Base-by-base conservation (phyloP, 306 rosid species). In the Glycyrrhiza uralensis region DNA sequence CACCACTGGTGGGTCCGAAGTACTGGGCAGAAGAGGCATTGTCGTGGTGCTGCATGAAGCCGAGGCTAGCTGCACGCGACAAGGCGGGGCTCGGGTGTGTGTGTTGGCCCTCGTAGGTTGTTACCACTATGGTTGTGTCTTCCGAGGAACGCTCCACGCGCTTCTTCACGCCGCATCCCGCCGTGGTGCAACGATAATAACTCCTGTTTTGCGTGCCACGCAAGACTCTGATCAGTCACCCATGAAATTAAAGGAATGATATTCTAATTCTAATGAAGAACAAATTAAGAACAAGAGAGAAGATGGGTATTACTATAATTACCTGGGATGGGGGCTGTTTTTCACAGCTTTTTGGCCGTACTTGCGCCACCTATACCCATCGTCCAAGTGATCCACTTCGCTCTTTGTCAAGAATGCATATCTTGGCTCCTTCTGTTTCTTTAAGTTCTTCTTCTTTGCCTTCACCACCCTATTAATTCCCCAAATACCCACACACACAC, bases 261-360 rank as follows among this genome's bases (percentile, higher is more conserved):
- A n/a, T n/a, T n/a, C n/a, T n/a, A n/a, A n/a, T n/a, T n/a, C n/a
- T n/a, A n/a, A n/a, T n/a, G n/a, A n/a, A n/a, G n/a, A n/a, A n/a
- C n/a, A n/a, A n/a, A n/a, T n/a, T n/a, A n/a, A n/a, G n/a, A n/a
- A n/a, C n/a, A n/a, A n/a, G n/a, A n/a, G n/a, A n/a, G n/a, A n/a
- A n/a, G n/a, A n/a, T n/a, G n/a, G n/a, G n/a, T n/a, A n/a, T n/a
- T n/a, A n/a, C n/a, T n/a, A n/a, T 57, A 0, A 9, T 7, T 3
- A 90, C 99, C 99, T 94, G 6, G 99, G 99, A 69, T 82, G 84
- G n/a, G 96, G 97, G 79, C 96, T 94, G 55, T 94, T 94, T 77
- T 94, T 94, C 5, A 94, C 96, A 19, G 96, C 95, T 79, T 94
- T 94, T 66, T 94, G 99, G 30, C 99, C 99, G 77, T 94, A 94